Base-by-base conservation (phyloP, 2,329 filamentous ascomycete genomes). In the Microsporum canis region DNA sequence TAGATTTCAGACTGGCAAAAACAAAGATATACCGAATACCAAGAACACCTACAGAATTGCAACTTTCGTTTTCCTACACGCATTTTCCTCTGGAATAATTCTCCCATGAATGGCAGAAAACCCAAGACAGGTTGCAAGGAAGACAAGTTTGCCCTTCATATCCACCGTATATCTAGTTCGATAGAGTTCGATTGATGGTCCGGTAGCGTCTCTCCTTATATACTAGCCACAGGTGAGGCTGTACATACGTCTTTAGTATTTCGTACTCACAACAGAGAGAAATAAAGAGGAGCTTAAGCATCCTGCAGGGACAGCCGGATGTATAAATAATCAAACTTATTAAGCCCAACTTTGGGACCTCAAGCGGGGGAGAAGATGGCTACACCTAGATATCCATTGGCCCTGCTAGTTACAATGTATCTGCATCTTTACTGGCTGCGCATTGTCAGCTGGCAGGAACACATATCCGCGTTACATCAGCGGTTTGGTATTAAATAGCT, bases 51-150 rank as follows among this genome's bases (percentile, higher is more conserved):
- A 73, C 71, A 72, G 59, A 23, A 73, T 69, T 2, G 71, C 71
- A 59, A 73, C 71, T 4, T 68, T 71, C 1, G 71, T 71, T 59
- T 68, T 66, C 3, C 66, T 68, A 58, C 71, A 72, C 10, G 17
- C 57, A 45, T 43, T 23, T 38, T 14, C 6, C 10, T 39, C n/a
- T n/a, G 39, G 4, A 29, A 53, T 14, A 38, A 34, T 14, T 29
- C 39, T 59, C 27, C 31, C 57, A 33, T 45, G 27, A n/a, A 41
- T 33, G 7, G 3, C 8, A 36, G 33, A 5, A 17, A 57, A 5
- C 27, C 29, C 49, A 33, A 53, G 27, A 17, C 27, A 53, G 7
- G 49, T 10, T 33, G 49, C 27, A 27, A 34, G 27, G 10, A 34
- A 34, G 3, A 34, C 3, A 6, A n/a, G 33, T 14, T 33, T 14